These are phyloP conservation scores for Sphaerostilbella broomeana DNA, from an alignment of 2,329 filamentous ascomycete genomes.

Conservation along the genomic window DNA sequence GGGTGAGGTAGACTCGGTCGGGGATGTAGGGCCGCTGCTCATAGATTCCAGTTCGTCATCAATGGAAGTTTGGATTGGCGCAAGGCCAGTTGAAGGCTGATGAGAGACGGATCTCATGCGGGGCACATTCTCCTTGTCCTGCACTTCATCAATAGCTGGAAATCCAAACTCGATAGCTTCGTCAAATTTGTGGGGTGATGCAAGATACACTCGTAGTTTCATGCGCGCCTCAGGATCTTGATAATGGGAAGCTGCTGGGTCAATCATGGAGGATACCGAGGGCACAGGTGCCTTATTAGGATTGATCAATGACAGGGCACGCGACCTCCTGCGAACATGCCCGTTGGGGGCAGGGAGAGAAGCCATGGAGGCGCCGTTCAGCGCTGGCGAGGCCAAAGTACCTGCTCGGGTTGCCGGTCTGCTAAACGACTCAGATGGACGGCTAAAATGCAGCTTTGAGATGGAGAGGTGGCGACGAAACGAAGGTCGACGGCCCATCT, in stretches of 20 bases:
- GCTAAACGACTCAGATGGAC: conserved; percentile 44
- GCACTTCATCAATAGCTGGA: conserved; percentile 52
- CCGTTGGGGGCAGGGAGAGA: conserved; percentile 19
- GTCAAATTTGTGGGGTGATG: conserved; percentile 90
- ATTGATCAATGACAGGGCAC: conserved; percentile 48
- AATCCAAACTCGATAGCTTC: conserved; percentile 94
- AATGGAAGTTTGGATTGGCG: conserved; percentile 51
- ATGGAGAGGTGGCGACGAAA: conserved; percentile 69
- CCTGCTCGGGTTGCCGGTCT: conserved; percentile 43
- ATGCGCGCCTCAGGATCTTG: conserved; percentile 82
- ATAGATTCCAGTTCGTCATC: conserved; percentile 51
- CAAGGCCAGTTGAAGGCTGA: conserved; percentile 31
- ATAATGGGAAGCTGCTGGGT: conserved; percentile 73
- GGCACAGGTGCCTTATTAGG: conserved; percentile 34
- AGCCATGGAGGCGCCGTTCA: conserved; percentile 19
- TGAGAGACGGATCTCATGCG: conserved; percentile 20
- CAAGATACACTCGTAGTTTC: conserved; percentile 78
- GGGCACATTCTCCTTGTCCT: conserved; percentile 25
- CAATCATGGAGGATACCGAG: conserved; percentile 38
- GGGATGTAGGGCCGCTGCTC: conserved; percentile 49
- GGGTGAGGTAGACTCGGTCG: conserved; percentile 53
- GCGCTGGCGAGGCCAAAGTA: conserved; percentile 24
- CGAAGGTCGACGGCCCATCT: conserved; percentile 45
- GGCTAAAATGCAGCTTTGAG: conserved; percentile 55
- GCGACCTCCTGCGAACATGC: conserved; percentile 46